A percentile compares a stretch with the other conserved stretches of the same genome.
Conservation (phyloP, 805 yeast genomes). For the Saccharomyces mikatae region DNA sequence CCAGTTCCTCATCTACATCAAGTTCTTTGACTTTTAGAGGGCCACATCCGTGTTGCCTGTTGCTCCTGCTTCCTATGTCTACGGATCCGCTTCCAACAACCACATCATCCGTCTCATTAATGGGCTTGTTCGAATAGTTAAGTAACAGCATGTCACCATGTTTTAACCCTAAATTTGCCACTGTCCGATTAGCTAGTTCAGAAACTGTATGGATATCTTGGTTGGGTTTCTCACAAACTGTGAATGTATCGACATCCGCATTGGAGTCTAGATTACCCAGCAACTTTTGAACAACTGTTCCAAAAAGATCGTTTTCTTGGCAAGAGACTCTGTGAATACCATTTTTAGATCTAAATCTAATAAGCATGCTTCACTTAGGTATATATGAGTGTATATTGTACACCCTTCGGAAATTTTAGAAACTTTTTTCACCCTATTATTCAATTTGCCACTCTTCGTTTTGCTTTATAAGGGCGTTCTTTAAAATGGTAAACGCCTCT, state of each 20-base stretch:
- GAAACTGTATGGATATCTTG: conserved; percentile 23
- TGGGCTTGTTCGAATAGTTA: conserved; percentile 25
- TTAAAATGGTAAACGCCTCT: background rate
- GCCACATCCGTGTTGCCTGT: background rate
- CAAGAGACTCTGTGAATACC: conserved; percentile 69
- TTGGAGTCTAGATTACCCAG: conserved; percentile 15
- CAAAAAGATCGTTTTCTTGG: conserved; percentile 37
- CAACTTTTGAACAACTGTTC: conserved; percentile 37
- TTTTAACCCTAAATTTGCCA: conserved; percentile 41
- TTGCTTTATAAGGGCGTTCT: background rate
- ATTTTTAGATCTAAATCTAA: conserved; percentile 75
- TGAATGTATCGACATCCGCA: conserved; percentile 21
- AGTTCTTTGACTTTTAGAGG: conserved; percentile 40
- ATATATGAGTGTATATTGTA: no score
- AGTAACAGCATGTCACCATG: conserved; percentile 56
- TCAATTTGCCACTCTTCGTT: background rate
- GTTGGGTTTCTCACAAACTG: conserved; percentile 22
- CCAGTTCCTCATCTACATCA: conserved; percentile 59
- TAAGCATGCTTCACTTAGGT: conserved; percentile 35
- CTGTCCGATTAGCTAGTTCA: conserved; percentile 20
- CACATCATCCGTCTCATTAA: background rate
- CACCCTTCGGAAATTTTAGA: background rate
- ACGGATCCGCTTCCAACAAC: background rate
- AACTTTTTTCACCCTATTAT: background rate
- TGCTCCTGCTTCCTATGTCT: background rate